These are phyloP conservation scores for Fraxinus nigra DNA, from an alignment of 305 asterid species.

Conservation along the genomic window DNA sequence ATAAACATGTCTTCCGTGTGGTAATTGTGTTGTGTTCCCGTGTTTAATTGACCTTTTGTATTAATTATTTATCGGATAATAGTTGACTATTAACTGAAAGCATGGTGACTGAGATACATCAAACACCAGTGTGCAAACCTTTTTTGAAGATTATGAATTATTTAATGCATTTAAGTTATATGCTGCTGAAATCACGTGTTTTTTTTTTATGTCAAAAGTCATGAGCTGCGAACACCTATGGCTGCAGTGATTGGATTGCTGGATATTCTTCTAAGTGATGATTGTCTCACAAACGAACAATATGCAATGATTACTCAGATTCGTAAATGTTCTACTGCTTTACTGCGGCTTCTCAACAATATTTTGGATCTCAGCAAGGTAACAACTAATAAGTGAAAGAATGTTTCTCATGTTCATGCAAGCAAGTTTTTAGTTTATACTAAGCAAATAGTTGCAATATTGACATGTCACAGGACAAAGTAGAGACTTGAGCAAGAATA, in stretches of 20 bases:
- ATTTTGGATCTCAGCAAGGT: constrained; percentile 97
- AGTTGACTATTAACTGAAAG: not conserved
- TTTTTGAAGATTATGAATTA: not conserved
- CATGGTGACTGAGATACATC: not conserved
- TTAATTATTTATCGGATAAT: not conserved
- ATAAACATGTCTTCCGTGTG: not conserved
- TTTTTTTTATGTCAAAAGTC: constrained; percentile 47
- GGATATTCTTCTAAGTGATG: constrained; percentile 82
- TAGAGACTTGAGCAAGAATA: not conserved
- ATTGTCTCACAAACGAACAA: constrained; percentile 76
- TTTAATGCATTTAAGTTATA: not conserved
- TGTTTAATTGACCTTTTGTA: not conserved
- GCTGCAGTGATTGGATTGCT: constrained; percentile 95
- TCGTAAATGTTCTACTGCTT: constrained; percentile 84
- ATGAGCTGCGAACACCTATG: constrained; percentile 94
- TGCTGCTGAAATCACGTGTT: constrained; percentile 17
- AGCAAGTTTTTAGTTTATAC: not conserved
- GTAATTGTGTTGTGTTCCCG: not conserved
- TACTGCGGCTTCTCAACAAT: constrained; percentile 86
- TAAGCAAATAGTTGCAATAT: not conserved
- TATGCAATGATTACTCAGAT: constrained; percentile 75
- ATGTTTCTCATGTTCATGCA: not conserved
- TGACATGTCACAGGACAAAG: not conserved
- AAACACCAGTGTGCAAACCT: not conserved
- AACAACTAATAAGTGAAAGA: constrained; percentile 6